These are phyloP conservation scores for Suillus fuscotomentosus DNA, from an alignment of 768 basidiomycete genomes.

Conservation along the genomic window DNA sequence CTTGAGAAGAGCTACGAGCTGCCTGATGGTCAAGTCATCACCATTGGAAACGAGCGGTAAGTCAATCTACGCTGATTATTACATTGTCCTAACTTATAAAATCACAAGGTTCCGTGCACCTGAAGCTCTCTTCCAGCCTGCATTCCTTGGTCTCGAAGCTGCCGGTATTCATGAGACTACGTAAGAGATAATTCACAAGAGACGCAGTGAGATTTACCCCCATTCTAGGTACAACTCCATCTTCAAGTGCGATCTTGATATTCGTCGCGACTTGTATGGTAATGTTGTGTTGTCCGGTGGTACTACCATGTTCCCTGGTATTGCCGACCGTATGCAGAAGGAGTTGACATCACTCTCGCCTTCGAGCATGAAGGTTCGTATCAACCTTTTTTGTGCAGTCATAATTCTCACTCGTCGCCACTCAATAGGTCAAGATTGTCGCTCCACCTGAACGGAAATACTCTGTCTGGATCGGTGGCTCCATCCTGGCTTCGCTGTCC, in stretches of 20 bases:
- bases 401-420: constrained; percentile 4
- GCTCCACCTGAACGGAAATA: constrained; percentile 94
- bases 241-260: constrained; percentile 70
- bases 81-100: background rate
- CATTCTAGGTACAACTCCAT: constrained; percentile 53
- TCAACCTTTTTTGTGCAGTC: background rate
- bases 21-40: constrained; percentile 93
- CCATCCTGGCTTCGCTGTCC: constrained; percentile 82
- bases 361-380: constrained; percentile 78
- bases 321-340: constrained; percentile 95
- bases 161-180: constrained; percentile 82
- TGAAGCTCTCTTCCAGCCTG: constrained; percentile 59
- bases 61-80: constrained; percentile 10
- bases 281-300: constrained; percentile 64
- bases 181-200: constrained; percentile 23
- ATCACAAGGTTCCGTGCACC: constrained; percentile 50
- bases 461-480: constrained; percentile 94
- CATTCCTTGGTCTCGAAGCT: constrained; percentile 68
- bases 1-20: constrained; percentile 94
- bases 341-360: constrained; percentile 80
- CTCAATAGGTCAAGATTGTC: constrained; percentile 76
- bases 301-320: constrained; percentile 96
- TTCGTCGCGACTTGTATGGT: constrained; percentile 34
- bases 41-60: constrained; percentile 67
- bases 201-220: background rate